Conservation (phyloP, 2,329 filamentous ascomycete genomes). For the Phyllosticta capitalensis region DNA sequence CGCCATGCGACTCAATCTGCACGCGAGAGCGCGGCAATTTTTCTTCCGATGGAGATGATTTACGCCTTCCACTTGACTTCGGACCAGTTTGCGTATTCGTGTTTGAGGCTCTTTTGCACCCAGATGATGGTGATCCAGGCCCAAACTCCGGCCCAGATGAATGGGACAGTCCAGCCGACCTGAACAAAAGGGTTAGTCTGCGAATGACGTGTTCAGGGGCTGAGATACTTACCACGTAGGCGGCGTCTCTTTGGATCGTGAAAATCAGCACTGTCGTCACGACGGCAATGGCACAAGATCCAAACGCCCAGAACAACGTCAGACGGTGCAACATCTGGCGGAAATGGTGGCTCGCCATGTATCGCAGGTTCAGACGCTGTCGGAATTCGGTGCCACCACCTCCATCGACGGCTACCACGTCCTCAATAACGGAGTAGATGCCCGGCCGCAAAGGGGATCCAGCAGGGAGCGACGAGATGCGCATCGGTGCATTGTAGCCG, state of each 20-base stretch:
- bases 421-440: slow-evolving; percentile 47
- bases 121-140: slow-evolving; percentile 36
- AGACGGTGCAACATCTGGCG: slow-evolving; percentile 43
- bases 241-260: slow-evolving; percentile 37
- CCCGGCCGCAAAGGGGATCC: slow-evolving; percentile 43
- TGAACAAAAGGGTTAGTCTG: slow-evolving; percentile 16
- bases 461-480: slow-evolving; percentile 43
- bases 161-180: slow-evolving; percentile 40
- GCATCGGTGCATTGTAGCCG: slow-evolving; percentile 37
- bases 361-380: slow-evolving; percentile 41
- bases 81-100: slow-evolving; percentile 28
- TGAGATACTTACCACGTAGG: slow-evolving; percentile 34
- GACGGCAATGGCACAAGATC: slow-evolving; percentile 31
- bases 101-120: slow-evolving; percentile 29
- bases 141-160: slow-evolving; percentile 42
- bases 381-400: slow-evolving; percentile 44
- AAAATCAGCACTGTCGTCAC: slow-evolving; percentile 38
- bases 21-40: neutral
- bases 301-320: slow-evolving; percentile 45
- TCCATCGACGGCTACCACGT: slow-evolving; percentile 45
- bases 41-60: neutral
- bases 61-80: slow-evolving; percentile 29
- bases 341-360: slow-evolving; percentile 45
- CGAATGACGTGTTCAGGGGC: neutral
- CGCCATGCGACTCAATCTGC: neutral